Base-by-base conservation (phyloP, 1,284 basidiomycete genomes). In the Melanopsichium pennsylvanicum region DNA sequence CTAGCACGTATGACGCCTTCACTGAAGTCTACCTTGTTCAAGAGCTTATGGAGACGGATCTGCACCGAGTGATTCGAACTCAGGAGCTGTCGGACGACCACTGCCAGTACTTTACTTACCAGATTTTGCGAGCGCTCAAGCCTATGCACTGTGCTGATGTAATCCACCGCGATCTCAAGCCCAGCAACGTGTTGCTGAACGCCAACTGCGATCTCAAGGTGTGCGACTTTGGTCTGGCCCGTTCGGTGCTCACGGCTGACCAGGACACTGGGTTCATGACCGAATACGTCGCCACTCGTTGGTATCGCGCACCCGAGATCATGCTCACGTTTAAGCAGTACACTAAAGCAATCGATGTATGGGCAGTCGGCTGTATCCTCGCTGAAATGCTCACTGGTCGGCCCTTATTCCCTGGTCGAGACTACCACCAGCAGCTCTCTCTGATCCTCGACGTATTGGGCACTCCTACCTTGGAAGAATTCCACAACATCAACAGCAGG, bases 41-140 rank as follows among this genome's bases (percentile, higher is more conserved):
- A 67, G 79, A 81, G 51, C 68, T 81, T 10, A 81, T 81, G 79
- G 79, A 81, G 54, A 81, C 79, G 23, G 79, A 81, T 26, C 52
- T 81, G 55, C 79, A 81, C 49, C 64, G 78, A 0, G 79, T 81
- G 29, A 80, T 81, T 32, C 75, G 80, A 16, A 81, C 79, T 5
- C 80, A 81, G 50, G 74, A 80, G 44, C 66, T 80, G 15, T 78
- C 76, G 8, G 77, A 93, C 76, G 91, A 94, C 80, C 94, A 95
- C 81, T 92, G 88, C 77, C 92, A 95, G 82, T 96, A 96, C 82
- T 95, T 95, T 81, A 89, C 94, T 70, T 95, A 96, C 81, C 93
- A 95, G 52, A 81, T 75, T 11, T 55, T 81, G 40, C 72, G 81
- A 19, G 80, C 77, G 4, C 70, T 81, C 46, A 81, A 81, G 62